phyloP scores from a whole-genome alignment of 768 basidiomycete genomes.

The Chalciporus sphaerocephalus region DNA sequence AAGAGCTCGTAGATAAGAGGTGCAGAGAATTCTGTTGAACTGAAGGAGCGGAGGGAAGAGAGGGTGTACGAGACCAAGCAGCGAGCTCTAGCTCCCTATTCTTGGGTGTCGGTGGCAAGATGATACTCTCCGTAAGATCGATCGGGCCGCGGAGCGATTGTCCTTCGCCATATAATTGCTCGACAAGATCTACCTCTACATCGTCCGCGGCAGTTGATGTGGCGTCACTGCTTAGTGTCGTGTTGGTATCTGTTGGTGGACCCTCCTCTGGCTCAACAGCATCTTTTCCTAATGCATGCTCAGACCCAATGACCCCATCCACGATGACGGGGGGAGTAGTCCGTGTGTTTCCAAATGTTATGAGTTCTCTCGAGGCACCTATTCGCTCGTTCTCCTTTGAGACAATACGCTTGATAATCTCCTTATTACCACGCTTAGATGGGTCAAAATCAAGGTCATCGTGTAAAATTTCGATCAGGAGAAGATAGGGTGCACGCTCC shows the following conservation, averaged over 20 bases:
- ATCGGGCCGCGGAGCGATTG: constrained; percentile 67
- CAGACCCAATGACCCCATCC: constrained; percentile 26
- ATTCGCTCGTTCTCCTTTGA: constrained; percentile 58
- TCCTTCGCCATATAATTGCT: constrained; percentile 86
- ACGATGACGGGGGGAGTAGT: constrained; percentile 17
- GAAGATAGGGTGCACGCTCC: constrained; percentile 89
- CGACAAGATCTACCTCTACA: constrained; percentile 95
- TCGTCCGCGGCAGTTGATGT: constrained; percentile 40
- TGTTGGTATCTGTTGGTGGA: constrained; percentile 8
- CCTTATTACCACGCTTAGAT: constrained; percentile 73
- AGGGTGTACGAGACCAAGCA: constrained; percentile 64
- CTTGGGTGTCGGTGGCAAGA: constrained; percentile 76
- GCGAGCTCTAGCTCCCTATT: constrained; percentile 87
- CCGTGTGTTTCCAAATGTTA: constrained; percentile 35
- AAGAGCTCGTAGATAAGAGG: constrained; percentile 10
- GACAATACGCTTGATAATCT: constrained; percentile 74
- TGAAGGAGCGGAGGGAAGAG: constrained; percentile 46
- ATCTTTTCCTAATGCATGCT: constrained; percentile 32
- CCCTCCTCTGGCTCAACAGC: constrained; percentile 24
- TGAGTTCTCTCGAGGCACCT: constrained; percentile 55
- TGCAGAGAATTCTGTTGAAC: constrained; percentile 34
- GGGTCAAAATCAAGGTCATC: constrained; percentile 94
- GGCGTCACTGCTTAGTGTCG: constrained; percentile 21
- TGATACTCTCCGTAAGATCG: constrained; percentile 82
- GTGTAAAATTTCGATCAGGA: constrained; percentile 86